Base-by-base conservation (phyloP, 2,329 filamentous ascomycete species). In the Aaosphaeria arxii region DNA sequence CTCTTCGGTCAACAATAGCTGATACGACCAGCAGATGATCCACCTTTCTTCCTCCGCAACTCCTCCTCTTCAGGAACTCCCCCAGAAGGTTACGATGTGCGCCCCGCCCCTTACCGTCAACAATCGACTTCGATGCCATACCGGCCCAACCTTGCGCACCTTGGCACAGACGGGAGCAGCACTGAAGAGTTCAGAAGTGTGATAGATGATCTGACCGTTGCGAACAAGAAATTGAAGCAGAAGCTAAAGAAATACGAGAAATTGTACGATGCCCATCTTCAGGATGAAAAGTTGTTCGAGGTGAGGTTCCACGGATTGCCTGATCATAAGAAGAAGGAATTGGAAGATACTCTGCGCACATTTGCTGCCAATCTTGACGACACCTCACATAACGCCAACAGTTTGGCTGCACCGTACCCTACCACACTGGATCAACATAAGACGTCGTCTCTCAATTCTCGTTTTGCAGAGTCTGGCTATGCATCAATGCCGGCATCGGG, bases 131-230 rank as follows among this genome's bases (percentile, higher is more conserved):
- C 47, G 7, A 61, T 68, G 38, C 62, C 61, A 5, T 59, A 65
- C 45, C 63, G 64, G 24, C 57, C 59, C 11, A 36, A 4, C 33
- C 36, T 80, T 69, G 17, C 81, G 71, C 61, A 58, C 7, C 36
- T 68, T 7, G 65, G 58, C 40, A 72, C 69, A 5, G 72, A 74
- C 41, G 75, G 73, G 30, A 88, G 82, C 62, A 86, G 84, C 44
- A 83, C 81, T 30, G 88, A 88, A 48, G 89, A 91, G 47, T 91
- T 84, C 51, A 79, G 89, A 42, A 87, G 87, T 55, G 88, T 95
- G 11, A 95, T 95, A 42, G 89, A 95, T 59, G 90, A 95, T 63
- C 70, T 95, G 49, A 95, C 89, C 0, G 76, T 95, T 29, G 87
- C 91, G 63, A 95, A 94, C 64, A 88, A 89, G 65, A 85, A 83